These are phyloP conservation scores for Ophioceras dolichostomum DNA, from an alignment of 2,329 filamentous ascomycete species.

Conservation along the genomic window DNA sequence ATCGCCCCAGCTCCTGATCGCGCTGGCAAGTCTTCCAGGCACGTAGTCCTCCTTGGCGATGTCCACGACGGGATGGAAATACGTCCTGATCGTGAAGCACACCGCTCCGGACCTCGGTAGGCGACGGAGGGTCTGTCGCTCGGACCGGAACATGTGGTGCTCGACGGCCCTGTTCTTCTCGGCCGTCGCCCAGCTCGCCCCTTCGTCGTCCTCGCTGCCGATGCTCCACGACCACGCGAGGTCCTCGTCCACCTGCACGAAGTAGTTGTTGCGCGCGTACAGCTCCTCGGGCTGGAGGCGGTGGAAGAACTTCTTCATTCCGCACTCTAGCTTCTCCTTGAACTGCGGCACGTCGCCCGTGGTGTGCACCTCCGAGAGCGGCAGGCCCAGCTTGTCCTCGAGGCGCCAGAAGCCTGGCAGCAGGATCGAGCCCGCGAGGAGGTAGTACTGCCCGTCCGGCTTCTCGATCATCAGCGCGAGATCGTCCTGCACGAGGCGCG, in stretches of 20 bases:
- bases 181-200: conserved; percentile 62
- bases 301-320: conserved; percentile 73
- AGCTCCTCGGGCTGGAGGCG: conserved; percentile 55
- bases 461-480: conserved; percentile 73
- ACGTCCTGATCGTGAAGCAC: conserved; percentile 69
- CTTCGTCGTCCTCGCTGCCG: conserved; percentile 53
- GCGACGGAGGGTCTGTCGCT: conserved; percentile 57
- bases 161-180: conserved; percentile 61
- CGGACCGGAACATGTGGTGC: conserved; percentile 66
- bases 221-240: conserved; percentile 69
- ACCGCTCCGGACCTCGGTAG: conserved; percentile 45
- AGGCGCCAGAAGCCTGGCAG: conserved; percentile 77
- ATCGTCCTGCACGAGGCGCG: conserved; percentile 68
- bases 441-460: conserved; percentile 66
- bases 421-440: conserved; percentile 64
- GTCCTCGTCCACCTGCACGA: conserved; percentile 72
- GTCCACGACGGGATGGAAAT: conserved; percentile 60
- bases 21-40: conserved; percentile 65
- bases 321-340: conserved; percentile 58
- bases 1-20: conserved; percentile 69
- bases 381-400: conserved; percentile 71
- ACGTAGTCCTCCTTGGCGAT: conserved; percentile 63
- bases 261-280: conserved; percentile 67
- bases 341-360: conserved; percentile 64
- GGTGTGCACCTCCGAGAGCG: conserved; percentile 66